phyloP scores from a whole-genome alignment of 148 eudicot genomes.

The Arbutus unedo region DNA sequence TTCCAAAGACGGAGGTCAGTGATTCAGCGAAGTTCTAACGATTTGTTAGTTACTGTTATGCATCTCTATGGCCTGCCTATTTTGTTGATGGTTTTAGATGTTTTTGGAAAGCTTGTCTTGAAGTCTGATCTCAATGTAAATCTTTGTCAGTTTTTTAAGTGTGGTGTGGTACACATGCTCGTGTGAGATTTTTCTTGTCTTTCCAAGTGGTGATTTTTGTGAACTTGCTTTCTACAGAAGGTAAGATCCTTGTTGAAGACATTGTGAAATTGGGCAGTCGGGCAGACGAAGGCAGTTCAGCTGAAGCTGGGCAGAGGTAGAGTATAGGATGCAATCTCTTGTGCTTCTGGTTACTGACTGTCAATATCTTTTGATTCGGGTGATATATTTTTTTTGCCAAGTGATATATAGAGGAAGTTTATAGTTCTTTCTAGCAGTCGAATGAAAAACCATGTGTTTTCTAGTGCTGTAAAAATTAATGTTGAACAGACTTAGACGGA shows the following conservation, averaged over 20 bases:
- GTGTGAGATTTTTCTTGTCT: background rate
- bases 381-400: background rate
- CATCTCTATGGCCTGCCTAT: background rate
- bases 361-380: background rate
- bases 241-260: slow-evolving; percentile 79
- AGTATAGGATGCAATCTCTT: slow-evolving; percentile 7
- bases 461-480: slow-evolving; percentile 8
- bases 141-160: background rate
- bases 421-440: slow-evolving; percentile 1
- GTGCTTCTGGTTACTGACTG: background rate
- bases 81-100: background rate
- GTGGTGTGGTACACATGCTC: background rate
- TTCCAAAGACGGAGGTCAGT: slow-evolving; percentile 65
- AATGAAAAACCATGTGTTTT: background rate
- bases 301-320: slow-evolving; percentile 23
- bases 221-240: slow-evolving; percentile 40
- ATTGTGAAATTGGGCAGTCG: slow-evolving; percentile 69
- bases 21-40: background rate
- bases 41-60: background rate
- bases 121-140: background rate
- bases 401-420: background rate
- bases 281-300: slow-evolving; percentile 33
- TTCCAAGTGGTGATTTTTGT: too few species aligned
- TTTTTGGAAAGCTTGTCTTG: background rate
- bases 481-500: background rate